A percentile compares a stretch with the other conserved stretches of the same genome.
Conservation (phyloP, 2,329 filamentous ascomycete genomes). For the Penicillium concentricum region DNA sequence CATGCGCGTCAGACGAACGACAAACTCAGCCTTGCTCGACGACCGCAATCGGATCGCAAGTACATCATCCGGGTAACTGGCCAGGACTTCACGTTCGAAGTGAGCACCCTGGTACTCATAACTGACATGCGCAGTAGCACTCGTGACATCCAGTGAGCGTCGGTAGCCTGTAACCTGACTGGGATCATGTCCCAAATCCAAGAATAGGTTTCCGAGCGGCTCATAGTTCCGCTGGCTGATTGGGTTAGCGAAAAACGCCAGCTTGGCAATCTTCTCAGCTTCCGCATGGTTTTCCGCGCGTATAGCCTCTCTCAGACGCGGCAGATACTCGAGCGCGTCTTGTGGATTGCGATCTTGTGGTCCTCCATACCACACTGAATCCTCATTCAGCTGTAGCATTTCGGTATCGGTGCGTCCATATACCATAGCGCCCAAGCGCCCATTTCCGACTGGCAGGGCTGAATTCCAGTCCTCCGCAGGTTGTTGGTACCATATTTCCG, state of each 20-base stretch:
- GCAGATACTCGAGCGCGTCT: slow-evolving; percentile 39
- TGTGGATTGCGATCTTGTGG: slow-evolving; percentile 45
- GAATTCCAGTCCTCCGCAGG: slow-evolving; percentile 37
- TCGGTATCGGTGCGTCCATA: slow-evolving; percentile 48
- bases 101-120: slow-evolving; percentile 37
- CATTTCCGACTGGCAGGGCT: slow-evolving; percentile 52
- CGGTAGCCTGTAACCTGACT: slow-evolving; percentile 34
- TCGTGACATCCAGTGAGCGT: slow-evolving; percentile 42
- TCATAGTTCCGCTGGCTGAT: slow-evolving; percentile 51
- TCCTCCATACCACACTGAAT: slow-evolving; percentile 51
- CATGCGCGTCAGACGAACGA: slow-evolving; percentile 35
- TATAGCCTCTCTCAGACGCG: slow-evolving; percentile 42
- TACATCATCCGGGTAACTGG: slow-evolving; percentile 44
- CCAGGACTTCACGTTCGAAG: slow-evolving; percentile 42
- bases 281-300: slow-evolving; percentile 40
- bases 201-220: slow-evolving; percentile 41
- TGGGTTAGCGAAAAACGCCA: slow-evolving; percentile 48
- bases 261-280: slow-evolving; percentile 43
- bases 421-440: slow-evolving; percentile 48
- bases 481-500: slow-evolving; percentile 30
- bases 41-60: slow-evolving; percentile 37
- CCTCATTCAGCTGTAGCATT: slow-evolving; percentile 49
- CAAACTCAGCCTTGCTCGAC: slow-evolving; percentile 25
- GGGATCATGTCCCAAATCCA: slow-evolving; percentile 41
- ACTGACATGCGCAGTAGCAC: slow-evolving; percentile 37